Conservation (phyloP, 331 rosid genomes). For the Saraca asoca region DNA sequence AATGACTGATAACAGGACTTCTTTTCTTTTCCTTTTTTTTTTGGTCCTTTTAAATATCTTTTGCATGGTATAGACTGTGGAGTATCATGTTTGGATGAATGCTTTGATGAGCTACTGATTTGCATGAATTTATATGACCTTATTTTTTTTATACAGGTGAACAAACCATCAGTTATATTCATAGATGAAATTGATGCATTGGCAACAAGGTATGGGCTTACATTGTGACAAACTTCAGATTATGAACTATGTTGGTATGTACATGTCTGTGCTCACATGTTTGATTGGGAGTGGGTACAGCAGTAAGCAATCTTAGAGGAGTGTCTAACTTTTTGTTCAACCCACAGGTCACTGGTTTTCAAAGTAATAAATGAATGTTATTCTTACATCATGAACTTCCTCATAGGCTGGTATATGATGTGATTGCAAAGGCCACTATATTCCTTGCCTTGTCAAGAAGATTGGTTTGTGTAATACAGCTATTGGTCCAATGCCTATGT, state of each 20-base stretch:
- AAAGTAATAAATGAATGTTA: too few species aligned
- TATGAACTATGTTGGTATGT: constrained; percentile 24
- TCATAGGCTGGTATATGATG: constrained; percentile 21
- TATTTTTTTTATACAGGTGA: constrained; percentile 70
- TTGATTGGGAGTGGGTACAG: constrained; percentile 24
- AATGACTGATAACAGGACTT: constrained; percentile 1
- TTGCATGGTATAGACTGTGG: constrained; percentile 18
- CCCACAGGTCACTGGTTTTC: constrained; percentile 2
- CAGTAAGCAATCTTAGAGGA: constrained; percentile 25
- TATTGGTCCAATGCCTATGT: too few species aligned
- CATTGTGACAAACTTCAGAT: constrained; percentile 16
- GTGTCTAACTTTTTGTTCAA: constrained; percentile 16
- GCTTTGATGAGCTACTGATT: constrained; percentile 28
- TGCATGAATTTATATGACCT: constrained; percentile 5
- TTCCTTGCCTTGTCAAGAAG: too few species aligned
- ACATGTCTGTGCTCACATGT: too few species aligned
- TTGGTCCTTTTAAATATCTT: neutral
- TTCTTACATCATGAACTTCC: constrained; percentile 3
- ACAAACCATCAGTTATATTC: constrained; percentile 95
- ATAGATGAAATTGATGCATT: constrained; percentile 96
- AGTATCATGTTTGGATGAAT: constrained; percentile 31
- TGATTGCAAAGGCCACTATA: constrained; percentile 25
- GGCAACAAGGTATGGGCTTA: constrained; percentile 74
- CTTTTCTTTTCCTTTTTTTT: neutral
- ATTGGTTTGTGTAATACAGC: too few species aligned